Evolutionary conservation across 2,329 filamentous ascomycete genomes (phyloP).

Genomic region (Myriosclerotinia scirpicola): DNA sequence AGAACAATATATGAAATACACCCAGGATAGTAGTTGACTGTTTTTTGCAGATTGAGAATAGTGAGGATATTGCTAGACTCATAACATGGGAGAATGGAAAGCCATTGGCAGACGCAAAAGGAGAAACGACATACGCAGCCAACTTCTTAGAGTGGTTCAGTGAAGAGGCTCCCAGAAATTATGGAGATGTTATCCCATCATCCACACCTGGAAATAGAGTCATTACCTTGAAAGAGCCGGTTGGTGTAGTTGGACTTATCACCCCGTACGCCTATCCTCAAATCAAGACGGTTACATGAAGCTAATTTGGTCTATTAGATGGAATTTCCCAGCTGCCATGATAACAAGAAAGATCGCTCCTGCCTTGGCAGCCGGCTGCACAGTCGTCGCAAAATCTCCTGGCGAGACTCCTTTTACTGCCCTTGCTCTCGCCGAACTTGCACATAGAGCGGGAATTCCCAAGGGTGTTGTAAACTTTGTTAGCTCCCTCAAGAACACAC

Average conservation of each 20-base stretch:
- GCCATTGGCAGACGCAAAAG: constrained; percentile 71
- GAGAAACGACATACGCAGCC: constrained; percentile 71
- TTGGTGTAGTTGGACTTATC: constrained; percentile 80
- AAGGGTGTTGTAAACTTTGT: constrained; percentile 89
- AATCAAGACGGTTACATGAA: neutral
- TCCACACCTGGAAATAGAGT: constrained; percentile 71
- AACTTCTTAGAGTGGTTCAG: constrained; percentile 80
- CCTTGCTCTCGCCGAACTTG: constrained; percentile 83
- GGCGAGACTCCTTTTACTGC: constrained; percentile 91
- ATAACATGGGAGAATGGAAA: constrained; percentile 93
- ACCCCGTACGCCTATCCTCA: constrained; percentile 54
- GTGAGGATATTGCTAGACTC: constrained; percentile 76
- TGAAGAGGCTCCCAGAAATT: constrained; percentile 71
- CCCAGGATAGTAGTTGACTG: constrained; percentile 21
- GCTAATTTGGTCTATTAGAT: constrained; percentile 45
- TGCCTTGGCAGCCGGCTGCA: constrained; percentile 90
- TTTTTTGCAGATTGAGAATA: constrained; percentile 54
- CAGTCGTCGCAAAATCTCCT: constrained; percentile 87
- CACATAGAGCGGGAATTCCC: constrained; percentile 82
- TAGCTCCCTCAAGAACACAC: constrained; percentile 75
- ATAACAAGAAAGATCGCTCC: constrained; percentile 69
- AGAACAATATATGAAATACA: neutral
- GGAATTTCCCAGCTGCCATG: constrained; percentile 85
- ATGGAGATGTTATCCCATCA: constrained; percentile 73
- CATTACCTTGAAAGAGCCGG: constrained; percentile 76